phyloP scores from a whole-genome alignment of 805 yeast genomes.

The Candida suzukii region DNA sequence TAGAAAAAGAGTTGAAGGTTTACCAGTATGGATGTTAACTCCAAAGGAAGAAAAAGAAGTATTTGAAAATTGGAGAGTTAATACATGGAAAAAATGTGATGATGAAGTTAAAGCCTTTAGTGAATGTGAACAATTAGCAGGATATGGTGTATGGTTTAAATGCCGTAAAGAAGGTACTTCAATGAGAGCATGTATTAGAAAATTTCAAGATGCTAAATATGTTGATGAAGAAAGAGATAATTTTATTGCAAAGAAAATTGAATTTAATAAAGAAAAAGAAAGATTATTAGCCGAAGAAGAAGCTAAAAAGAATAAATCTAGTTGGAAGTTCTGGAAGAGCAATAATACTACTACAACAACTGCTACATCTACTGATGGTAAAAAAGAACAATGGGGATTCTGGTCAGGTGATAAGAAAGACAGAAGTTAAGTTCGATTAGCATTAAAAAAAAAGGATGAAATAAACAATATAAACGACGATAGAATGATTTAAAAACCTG shows the following conservation, averaged over 20 bases:
- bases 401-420: too few species aligned
- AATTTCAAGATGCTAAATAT: constrained; percentile 53
- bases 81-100: constrained; percentile 61
- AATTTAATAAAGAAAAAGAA: constrained; percentile 23
- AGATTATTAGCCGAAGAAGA: constrained; percentile 5
- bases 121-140: constrained; percentile 56
- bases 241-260: constrained; percentile 51
- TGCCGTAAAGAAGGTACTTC: constrained; percentile 54
- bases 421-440: too few species aligned
- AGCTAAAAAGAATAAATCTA: constrained; percentile 1
- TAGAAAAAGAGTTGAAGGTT: constrained; percentile 24
- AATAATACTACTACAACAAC: too few species aligned
- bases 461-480: too few species aligned
- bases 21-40: constrained; percentile 72
- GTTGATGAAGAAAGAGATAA: constrained; percentile 66
- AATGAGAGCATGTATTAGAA: constrained; percentile 57
- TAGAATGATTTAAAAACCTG: too few species aligned
- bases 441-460: too few species aligned
- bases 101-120: constrained; percentile 62
- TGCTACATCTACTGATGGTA: too few species aligned
- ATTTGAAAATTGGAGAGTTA: constrained; percentile 60
- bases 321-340: constrained; percentile 10
- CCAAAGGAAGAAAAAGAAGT: constrained; percentile 73
- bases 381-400: too few species aligned
- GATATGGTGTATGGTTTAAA: constrained; percentile 58